These are phyloP conservation scores for Fusarium kyushuense DNA, from an alignment of 2,329 filamentous ascomycete species.

Conservation along the genomic window DNA sequence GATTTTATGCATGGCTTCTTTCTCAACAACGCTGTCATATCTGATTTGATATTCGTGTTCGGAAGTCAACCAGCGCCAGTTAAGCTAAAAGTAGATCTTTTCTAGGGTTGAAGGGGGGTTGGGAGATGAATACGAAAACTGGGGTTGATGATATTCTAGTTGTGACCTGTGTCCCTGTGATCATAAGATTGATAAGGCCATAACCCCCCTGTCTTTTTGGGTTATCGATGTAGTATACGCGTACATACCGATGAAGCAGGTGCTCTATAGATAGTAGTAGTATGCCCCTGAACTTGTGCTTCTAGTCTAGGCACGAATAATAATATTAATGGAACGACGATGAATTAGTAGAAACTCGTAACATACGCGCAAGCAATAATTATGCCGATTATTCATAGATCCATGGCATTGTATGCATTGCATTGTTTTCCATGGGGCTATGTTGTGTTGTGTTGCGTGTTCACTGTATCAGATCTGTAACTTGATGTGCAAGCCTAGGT, in stretches of 20 bases:
- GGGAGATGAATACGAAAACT: slow-evolving; percentile 8
- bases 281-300: slow-evolving; percentile 3
- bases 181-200: slow-evolving; percentile 47
- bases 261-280: neutral
- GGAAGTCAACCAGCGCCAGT: slow-evolving; percentile 2
- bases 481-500: slow-evolving; percentile 25
- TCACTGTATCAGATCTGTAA: slow-evolving; percentile 26
- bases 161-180: slow-evolving; percentile 43
- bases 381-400: neutral
- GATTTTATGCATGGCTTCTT: slow-evolving; percentile 7
- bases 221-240: slow-evolving; percentile 29
- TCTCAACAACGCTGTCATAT: slow-evolving; percentile 3
- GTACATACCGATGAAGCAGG: slow-evolving; percentile 14
- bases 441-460: slow-evolving; percentile 26
- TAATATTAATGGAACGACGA: slow-evolving; percentile 11
- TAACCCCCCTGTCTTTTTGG: slow-evolving; percentile 4
- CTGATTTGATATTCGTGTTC: slow-evolving; percentile 21
- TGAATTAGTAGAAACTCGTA: slow-evolving; percentile 19
- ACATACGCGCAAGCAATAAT: slow-evolving; percentile 28
- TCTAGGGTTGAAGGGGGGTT: slow-evolving; percentile 8
- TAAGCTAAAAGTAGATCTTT: slow-evolving; percentile 36
- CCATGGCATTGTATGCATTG: neutral
- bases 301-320: neutral
- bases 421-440: slow-evolving; percentile 11
- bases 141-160: slow-evolving; percentile 25